Conservation (phyloP, 2,329 filamentous ascomycete species). For the Cladosporium phlei region DNA sequence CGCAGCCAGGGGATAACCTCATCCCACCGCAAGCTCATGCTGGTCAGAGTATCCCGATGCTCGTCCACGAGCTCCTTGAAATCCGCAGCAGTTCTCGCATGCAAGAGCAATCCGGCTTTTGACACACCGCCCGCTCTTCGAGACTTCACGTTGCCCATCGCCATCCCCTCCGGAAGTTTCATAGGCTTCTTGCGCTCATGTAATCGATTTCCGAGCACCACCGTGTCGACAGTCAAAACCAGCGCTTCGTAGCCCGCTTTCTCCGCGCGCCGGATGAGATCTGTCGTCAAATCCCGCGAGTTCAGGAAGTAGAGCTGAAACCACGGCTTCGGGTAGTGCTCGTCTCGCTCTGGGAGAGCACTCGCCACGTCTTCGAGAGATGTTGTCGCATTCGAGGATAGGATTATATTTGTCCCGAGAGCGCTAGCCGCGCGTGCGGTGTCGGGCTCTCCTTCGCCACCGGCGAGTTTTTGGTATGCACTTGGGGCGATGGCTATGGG, state of each 20-base stretch:
- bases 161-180: conserved; percentile 17
- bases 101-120: conserved; percentile 19
- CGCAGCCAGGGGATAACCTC: conserved; percentile 46
- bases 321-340: conserved; percentile 43
- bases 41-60: conserved; percentile 8
- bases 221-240: conserved; percentile 12
- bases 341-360: conserved; percentile 35
- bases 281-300: conserved; percentile 47
- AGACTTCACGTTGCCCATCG: conserved; percentile 22
- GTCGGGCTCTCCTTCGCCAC: conserved; percentile 28
- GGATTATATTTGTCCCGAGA: conserved; percentile 25
- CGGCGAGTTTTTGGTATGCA: conserved; percentile 29
- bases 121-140: conserved; percentile 4
- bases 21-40: conserved; percentile 39
- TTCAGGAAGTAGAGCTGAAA: conserved; percentile 57
- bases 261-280: conserved; percentile 50
- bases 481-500: conserved; percentile 32
- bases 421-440: conserved; percentile 24
- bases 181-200: conserved; percentile 27
- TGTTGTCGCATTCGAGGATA: conserved; percentile 38
- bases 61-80: conserved; percentile 16
- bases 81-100: conserved; percentile 21
- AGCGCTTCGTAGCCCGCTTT: conserved; percentile 18
- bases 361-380: conserved; percentile 51
- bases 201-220: conserved; percentile 29